Evolutionary conservation across 139 green algal genomes (phyloP), one percentile per base, ranked within the genome.

Genomic region (Chlorella ohadii): DNA sequence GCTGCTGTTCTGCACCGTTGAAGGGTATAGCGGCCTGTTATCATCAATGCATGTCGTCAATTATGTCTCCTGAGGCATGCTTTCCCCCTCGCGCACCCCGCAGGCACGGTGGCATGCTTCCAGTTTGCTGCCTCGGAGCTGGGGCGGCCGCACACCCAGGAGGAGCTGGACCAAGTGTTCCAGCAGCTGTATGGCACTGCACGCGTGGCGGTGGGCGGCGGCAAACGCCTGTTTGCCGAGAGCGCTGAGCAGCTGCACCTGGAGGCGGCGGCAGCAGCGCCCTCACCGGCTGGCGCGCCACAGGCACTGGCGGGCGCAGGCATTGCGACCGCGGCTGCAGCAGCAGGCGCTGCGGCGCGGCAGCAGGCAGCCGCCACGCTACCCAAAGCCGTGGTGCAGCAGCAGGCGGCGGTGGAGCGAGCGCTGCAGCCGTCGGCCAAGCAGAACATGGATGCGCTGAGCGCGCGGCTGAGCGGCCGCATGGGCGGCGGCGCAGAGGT

Each of bases 111-210:
- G 15, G 88, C 88, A 0, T 36, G 34, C 34, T 84, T 95, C 75
- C 88, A 89, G 70, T 96, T 96, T 66, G 75, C 88, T 0, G 28
- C 77, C 34, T 44, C 44, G 0, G 93, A 96, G 70, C 88, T 96
- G 36, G 94, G 95, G 59, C 47, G 56, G 17, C 39, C 72, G 16
- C 55, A 93, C 47, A 86, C 67, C 27, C 76, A 80, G 34, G 87
- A 85, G 16, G 92, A 96, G 75, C 63, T 95, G 31, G 55, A 91
- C 7, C 66, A 59, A 31, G 77, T 92, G 6, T 86, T 95, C 55
- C 31, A 85, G 61, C 17, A 88, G 61, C 85, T 93, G 51, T 96
- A 97, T 83, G 94, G 93, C 17, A 81, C 86, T 33, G 78, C 31
- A 17, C 12, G 63, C 38, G 76, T 12, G 34, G 59, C 31, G 51